A percentile compares a stretch with the other conserved stretches of the same genome.
Evolutionary conservation across 495 filamentous ascomycete species (phyloP).

Genomic region (Penicillium riverlandense): DNA sequence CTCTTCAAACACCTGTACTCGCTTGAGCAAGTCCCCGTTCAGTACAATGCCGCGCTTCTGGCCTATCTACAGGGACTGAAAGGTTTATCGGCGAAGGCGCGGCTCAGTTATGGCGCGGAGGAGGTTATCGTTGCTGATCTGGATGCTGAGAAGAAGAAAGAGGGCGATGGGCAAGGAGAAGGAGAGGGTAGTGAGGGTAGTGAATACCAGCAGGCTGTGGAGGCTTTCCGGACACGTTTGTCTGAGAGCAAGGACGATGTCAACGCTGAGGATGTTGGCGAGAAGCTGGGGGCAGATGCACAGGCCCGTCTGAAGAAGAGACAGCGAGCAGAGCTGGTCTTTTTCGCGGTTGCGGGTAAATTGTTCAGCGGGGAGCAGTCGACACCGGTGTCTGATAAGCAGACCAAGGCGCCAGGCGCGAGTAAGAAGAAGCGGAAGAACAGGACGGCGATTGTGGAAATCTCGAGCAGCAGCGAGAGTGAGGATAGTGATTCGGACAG

Average conservation of each 20-base stretch:
- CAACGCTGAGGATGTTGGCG: slow-evolving; percentile 21
- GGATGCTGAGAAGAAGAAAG: slow-evolving; percentile 16
- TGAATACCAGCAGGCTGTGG: slow-evolving; percentile 50
- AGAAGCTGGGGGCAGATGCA: slow-evolving; percentile 34
- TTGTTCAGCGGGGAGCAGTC: slow-evolving; percentile 21
- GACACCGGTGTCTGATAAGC: slow-evolving; percentile 10
- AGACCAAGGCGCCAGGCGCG: neutral
- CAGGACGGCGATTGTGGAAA: slow-evolving; percentile 37
- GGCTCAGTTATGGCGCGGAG: slow-evolving; percentile 55
- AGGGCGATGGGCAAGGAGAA: slow-evolving; percentile 38
- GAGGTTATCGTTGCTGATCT: slow-evolving; percentile 43
- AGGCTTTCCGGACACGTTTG: slow-evolving; percentile 29
- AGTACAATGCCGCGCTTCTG: slow-evolving; percentile 56
- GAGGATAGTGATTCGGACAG: slow-evolving; percentile 24
- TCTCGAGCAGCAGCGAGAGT: slow-evolving; percentile 41
- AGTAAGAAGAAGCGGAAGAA: slow-evolving; percentile 53
- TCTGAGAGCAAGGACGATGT: slow-evolving; percentile 20
- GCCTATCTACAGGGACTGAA: slow-evolving; percentile 66
- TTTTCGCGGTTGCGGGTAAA: slow-evolving; percentile 32
- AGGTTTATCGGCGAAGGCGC: slow-evolving; percentile 51
- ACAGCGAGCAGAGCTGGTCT: slow-evolving; percentile 38
- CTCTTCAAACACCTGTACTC: slow-evolving; percentile 77
- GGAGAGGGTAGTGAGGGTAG: slow-evolving; percentile 20
- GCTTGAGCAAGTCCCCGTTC: slow-evolving; percentile 53
- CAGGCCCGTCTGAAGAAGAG: slow-evolving; percentile 33